Evolutionary conservation across 306 rosid genomes (phyloP).

Genomic region (Biancaea sappan): DNA sequence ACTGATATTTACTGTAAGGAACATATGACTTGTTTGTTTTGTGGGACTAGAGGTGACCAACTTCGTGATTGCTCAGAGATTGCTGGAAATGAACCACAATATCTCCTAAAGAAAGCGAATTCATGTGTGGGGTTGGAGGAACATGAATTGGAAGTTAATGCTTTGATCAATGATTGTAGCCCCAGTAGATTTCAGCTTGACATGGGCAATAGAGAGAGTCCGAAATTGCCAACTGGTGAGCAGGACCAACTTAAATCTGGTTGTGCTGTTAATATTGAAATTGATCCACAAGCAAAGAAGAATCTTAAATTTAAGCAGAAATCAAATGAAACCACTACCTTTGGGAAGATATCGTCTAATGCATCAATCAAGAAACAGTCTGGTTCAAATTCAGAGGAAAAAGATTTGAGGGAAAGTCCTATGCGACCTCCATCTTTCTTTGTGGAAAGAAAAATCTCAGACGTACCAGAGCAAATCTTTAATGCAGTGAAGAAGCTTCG

Average conservation of each 20-base stretch:
- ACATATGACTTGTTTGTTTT: conserved; percentile 59
- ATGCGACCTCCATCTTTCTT: conserved; percentile 34
- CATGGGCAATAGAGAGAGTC: conserved; percentile 38
- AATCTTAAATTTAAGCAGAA: conserved; percentile 44
- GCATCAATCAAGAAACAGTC: conserved; percentile 39
- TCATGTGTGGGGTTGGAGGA: conserved; percentile 43
- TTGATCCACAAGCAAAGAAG: conserved; percentile 30
- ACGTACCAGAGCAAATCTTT: conserved; percentile 54
- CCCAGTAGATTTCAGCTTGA: conserved; percentile 33
- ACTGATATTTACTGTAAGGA: conserved; percentile 39
- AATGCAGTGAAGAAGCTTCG: conserved; percentile 67
- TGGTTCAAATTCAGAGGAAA: conserved; percentile 44
- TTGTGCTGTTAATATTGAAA: conserved; percentile 28
- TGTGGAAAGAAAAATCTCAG: conserved; percentile 38
- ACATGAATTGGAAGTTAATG: conserved; percentile 35
- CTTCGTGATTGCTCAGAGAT: conserved; percentile 55
- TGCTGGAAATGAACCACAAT: conserved; percentile 51
- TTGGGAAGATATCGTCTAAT: conserved; percentile 32
- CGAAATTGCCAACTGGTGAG: conserved; percentile 33
- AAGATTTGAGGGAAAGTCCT: conserved; percentile 45
- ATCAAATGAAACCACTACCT: conserved; percentile 27
- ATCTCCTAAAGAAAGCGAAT: conserved; percentile 51
- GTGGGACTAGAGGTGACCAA: conserved; percentile 73
- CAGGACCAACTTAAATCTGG: conserved; percentile 35
- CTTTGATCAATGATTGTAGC: conserved; percentile 29